Evolutionary conservation across 2,329 filamentous ascomycete species (phyloP).

Genomic region (Myriosclerotinia scirpicola): DNA sequence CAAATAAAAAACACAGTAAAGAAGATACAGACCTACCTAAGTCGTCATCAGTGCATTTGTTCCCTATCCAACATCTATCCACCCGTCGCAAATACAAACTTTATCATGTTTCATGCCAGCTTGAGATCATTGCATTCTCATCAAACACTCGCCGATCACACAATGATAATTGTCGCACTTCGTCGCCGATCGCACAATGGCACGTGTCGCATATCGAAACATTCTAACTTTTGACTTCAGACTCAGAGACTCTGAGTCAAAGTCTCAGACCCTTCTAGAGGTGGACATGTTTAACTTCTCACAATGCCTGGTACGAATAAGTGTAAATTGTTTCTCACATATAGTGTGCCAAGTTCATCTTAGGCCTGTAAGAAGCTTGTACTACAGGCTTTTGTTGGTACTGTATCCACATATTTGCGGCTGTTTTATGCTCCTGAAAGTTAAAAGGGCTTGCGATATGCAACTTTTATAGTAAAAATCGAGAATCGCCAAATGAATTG

Average conservation of each 20-base stretch:
- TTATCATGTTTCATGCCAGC: no score
- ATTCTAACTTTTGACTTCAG: no score
- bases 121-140: no score
- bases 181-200: no score
- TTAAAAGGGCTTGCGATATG: neutral
- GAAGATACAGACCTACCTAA: neutral
- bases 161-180: no score
- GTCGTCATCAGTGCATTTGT: constrained; percentile 2
- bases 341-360: neutral
- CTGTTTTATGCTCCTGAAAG: constrained; percentile 11
- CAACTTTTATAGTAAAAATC: neutral
- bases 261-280: neutral
- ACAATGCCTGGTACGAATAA: neutral
- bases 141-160: no score
- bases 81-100: neutral
- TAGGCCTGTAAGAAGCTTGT: neutral
- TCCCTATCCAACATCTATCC: neutral
- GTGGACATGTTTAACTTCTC: neutral
- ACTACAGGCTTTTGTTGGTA: neutral
- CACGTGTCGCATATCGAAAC: no score
- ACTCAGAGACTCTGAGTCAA: no score
- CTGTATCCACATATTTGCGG: neutral
- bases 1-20: neutral
- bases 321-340: neutral
- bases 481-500: no score